These are phyloP conservation scores for Byssothecium circinans DNA, from an alignment of 2,329 filamentous ascomycete species.

Conservation along the genomic window DNA sequence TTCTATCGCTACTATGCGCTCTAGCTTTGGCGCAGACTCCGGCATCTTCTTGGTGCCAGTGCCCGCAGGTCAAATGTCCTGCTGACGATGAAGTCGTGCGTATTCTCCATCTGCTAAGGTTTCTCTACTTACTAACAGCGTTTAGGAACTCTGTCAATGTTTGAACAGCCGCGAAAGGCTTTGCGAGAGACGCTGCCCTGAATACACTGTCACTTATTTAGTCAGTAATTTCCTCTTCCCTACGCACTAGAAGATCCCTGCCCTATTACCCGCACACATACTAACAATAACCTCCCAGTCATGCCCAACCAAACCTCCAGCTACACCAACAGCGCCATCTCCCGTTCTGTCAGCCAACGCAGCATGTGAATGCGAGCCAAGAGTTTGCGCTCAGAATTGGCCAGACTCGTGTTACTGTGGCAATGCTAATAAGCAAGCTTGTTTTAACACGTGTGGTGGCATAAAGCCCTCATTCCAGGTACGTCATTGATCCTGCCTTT, in stretches of 20 bases:
- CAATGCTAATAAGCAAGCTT: conserved; percentile 24
- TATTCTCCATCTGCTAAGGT: background rate
- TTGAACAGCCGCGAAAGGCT: conserved; percentile 27
- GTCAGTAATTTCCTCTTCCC: conserved; percentile 13
- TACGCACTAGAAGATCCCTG: no score
- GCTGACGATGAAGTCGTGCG: conserved; percentile 21
- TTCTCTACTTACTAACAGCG: background rate
- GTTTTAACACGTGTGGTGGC: conserved; percentile 35
- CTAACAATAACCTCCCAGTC: conserved; percentile 9
- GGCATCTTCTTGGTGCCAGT: conserved; percentile 18
- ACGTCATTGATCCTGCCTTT: background rate
- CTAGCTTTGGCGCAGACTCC: conserved; percentile 19
- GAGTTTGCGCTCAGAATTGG: conserved; percentile 23
- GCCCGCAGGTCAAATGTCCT: conserved; percentile 32
- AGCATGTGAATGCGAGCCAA: conserved; percentile 24
- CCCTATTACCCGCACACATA: background rate
- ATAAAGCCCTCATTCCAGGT: conserved; percentile 15
- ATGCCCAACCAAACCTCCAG: conserved; percentile 12
- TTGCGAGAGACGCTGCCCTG: conserved; percentile 27
- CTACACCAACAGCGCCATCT: conserved; percentile 5
- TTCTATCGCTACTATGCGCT: conserved; percentile 19
- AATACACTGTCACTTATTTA: conserved; percentile 20
- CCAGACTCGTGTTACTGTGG: conserved; percentile 34
- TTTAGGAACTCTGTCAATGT: conserved; percentile 31
- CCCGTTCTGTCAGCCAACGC: background rate